phyloP scores from a whole-genome alignment of 805 yeast species.

The Candida pini region DNA sequence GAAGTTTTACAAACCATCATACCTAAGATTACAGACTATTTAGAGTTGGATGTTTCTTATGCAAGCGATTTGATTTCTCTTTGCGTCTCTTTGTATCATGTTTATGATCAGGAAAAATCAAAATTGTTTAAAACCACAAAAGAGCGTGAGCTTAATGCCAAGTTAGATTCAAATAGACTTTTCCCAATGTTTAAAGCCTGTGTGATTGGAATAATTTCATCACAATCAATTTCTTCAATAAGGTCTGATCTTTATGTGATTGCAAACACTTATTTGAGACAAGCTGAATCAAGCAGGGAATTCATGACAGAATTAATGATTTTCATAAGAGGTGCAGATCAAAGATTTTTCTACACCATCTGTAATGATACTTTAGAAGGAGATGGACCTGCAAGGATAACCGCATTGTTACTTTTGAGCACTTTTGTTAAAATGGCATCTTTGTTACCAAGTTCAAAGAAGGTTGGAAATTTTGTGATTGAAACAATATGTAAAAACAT shows the following conservation, averaged over 20 bases:
- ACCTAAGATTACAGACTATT: slow-evolving; percentile 72
- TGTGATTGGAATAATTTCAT: slow-evolving; percentile 64
- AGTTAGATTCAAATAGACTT: slow-evolving; percentile 44
- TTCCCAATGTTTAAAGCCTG: slow-evolving; percentile 70
- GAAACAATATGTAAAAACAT: slow-evolving; percentile 61
- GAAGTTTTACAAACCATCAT: slow-evolving; percentile 71
- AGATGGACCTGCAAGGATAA: slow-evolving; percentile 69
- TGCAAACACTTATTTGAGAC: slow-evolving; percentile 57
- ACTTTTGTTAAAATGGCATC: slow-evolving; percentile 31
- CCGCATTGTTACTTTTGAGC: slow-evolving; percentile 73
- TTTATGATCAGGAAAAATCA: slow-evolving; percentile 44
- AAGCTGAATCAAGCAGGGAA: slow-evolving; percentile 37
- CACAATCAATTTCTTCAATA: slow-evolving; percentile 59
- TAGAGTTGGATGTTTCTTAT: slow-evolving; percentile 57
- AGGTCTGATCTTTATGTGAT: slow-evolving; percentile 78
- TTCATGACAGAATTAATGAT: slow-evolving; percentile 43
- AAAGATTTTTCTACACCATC: slow-evolving; percentile 52
- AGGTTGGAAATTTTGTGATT: slow-evolving; percentile 50
- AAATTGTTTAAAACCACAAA: slow-evolving; percentile 19
- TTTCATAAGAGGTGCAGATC: slow-evolving; percentile 56
- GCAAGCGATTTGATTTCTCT: slow-evolving; percentile 75
- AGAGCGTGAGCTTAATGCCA: slow-evolving; percentile 27
- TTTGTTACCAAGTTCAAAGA: slow-evolving; percentile 48
- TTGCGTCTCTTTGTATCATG: slow-evolving; percentile 62
- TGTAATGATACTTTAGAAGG: slow-evolving; percentile 77